Conservation (phyloP, 1,284 basidiomycete genomes). For the Moesziomyces sp. region DNA sequence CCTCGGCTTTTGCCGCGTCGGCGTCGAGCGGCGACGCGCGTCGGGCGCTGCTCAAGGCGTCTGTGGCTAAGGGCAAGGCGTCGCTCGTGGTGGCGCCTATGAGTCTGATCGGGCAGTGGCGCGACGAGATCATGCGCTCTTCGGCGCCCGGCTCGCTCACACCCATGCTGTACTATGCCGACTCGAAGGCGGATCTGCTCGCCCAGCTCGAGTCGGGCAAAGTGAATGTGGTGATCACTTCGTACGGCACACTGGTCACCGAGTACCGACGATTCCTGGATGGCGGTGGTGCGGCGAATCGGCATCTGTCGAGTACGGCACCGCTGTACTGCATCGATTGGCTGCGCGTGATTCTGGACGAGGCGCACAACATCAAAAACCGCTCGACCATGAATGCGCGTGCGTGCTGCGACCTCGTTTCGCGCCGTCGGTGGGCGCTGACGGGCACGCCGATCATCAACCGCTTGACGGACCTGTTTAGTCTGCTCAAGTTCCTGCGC, state of each 20-base stretch:
- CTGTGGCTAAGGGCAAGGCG: conserved; percentile 65
- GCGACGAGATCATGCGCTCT: conserved; percentile 79
- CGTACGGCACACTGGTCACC: conserved; percentile 75
- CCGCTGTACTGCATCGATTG: conserved; percentile 62
- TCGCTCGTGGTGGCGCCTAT: conserved; percentile 94
- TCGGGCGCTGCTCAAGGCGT: conserved; percentile 37
- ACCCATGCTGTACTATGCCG: conserved; percentile 78
- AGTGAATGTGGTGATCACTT: conserved; percentile 83
- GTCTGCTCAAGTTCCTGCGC: conserved; percentile 75
- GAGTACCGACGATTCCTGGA: conserved; percentile 59
- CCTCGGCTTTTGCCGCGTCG: conserved; percentile 52
- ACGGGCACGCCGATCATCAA: conserved; percentile 98
- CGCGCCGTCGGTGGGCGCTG: conserved; percentile 86
- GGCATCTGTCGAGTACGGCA: conserved; percentile 24
- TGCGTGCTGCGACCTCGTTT: conserved; percentile 85
- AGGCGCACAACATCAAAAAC: conserved; percentile 95
- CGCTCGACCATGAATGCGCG: conserved; percentile 88
- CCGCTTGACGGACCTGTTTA: conserved; percentile 84
- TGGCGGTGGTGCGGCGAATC: conserved; percentile 31
- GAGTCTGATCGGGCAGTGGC: conserved; percentile 89
- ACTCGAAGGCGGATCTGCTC: conserved; percentile 80
- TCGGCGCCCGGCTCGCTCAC: conserved; percentile 73
- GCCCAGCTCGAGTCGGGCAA: conserved; percentile 72
- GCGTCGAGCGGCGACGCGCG: conserved; percentile 17
- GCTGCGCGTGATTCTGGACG: conserved; percentile 73